Conservation (phyloP, 2,329 filamentous ascomycete species). For the Trichoderma breve region DNA sequence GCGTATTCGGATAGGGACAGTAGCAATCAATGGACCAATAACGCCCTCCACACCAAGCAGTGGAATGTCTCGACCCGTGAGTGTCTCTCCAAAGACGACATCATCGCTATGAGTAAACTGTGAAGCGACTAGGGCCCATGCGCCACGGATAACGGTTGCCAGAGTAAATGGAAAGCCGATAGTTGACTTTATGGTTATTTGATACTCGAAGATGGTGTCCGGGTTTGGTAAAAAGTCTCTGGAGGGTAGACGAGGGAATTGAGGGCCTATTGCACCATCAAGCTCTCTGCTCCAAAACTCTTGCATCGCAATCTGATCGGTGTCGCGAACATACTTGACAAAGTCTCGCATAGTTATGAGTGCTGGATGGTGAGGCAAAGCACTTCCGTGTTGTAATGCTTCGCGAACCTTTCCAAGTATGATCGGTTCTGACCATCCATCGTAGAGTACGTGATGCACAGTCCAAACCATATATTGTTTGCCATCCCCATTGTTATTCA, state of each 20-base stretch:
- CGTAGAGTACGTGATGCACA: conserved; percentile 41
- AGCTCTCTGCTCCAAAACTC: conserved; percentile 11
- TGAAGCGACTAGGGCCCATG: conserved; percentile 28
- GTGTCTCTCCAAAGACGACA: conserved; percentile 29
- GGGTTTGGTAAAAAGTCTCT: not conserved
- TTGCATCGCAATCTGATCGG: conserved; percentile 31
- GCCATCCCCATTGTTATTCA: not conserved
- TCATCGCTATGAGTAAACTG: conserved; percentile 23
- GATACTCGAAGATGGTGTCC: not conserved
- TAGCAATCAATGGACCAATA: conserved; percentile 31
- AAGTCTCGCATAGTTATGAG: conserved; percentile 5
- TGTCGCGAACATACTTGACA: conserved; percentile 10
- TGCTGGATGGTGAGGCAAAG: not conserved
- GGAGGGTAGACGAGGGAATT: not conserved
- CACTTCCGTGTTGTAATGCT: conserved; percentile 20
- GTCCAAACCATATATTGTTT: conserved; percentile 34
- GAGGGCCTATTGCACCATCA: not conserved
- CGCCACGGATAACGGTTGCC: conserved; percentile 25
- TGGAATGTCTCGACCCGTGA: conserved; percentile 30
- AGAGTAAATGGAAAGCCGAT: conserved; percentile 2
- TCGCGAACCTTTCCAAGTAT: conserved; percentile 30
- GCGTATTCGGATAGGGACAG: conserved; percentile 29
- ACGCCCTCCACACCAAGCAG: conserved; percentile 29
- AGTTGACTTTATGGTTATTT: not conserved
- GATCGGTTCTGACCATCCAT: conserved; percentile 34